These are phyloP conservation scores for Zoysia matrella DNA, from an alignment of 202 grass and related monocot genomes.

Conservation along the genomic window DNA sequence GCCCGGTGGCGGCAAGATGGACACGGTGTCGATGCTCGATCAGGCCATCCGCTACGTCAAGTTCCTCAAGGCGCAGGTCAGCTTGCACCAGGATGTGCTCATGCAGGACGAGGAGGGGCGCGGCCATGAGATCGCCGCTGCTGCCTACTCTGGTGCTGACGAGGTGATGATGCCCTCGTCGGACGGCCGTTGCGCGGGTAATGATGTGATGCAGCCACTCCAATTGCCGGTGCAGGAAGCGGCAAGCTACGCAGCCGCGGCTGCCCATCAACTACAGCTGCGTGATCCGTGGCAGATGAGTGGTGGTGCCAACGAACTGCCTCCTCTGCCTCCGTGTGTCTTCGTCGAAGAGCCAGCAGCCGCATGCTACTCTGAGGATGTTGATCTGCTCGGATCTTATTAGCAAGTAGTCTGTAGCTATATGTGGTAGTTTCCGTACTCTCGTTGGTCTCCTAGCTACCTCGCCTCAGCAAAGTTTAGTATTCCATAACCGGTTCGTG, in stretches of 20 bases:
- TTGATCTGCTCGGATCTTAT: constrained; percentile 44
- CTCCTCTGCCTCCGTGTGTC: constrained; percentile 57
- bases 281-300: constrained; percentile 40
- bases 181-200: neutral
- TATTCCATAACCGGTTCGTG: neutral
- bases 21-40: constrained; percentile 96
- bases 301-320: constrained; percentile 46
- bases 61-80: constrained; percentile 90
- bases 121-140: constrained; percentile 4
- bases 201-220: constrained; percentile 41
- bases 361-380: constrained; percentile 48
- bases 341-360: constrained; percentile 39
- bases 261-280: constrained; percentile 16
- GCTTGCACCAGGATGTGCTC: constrained; percentile 76
- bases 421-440: neutral
- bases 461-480: constrained; percentile 19
- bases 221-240: neutral
- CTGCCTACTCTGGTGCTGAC: neutral
- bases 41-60: constrained; percentile 99
- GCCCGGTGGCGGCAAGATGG: constrained; percentile 93
- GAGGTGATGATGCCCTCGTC: constrained; percentile 1
- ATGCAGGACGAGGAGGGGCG: constrained; percentile 50
- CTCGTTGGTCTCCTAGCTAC: constrained; percentile 10
- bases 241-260: constrained; percentile 5
- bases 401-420: constrained; percentile 22